Evolutionary conservation across 225 moss, liverwort and hornwort genomes (phyloP).

Genomic region (Pseudisothecium myosuroides): DNA sequence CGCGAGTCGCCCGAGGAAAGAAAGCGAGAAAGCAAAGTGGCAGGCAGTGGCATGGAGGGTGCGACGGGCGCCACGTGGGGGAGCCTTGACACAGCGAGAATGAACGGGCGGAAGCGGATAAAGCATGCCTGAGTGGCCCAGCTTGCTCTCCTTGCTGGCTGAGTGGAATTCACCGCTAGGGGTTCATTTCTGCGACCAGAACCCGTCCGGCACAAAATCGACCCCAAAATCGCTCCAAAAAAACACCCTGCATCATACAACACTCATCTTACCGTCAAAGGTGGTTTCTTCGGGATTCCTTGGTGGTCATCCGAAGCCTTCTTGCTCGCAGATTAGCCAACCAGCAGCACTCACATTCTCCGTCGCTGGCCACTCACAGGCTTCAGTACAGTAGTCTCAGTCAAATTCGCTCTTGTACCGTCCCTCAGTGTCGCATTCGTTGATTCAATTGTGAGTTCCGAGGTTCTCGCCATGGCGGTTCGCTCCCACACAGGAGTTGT

Average conservation of each 20-base stretch:
- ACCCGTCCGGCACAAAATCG: not conserved
- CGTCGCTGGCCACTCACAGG: not conserved
- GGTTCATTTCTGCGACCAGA: not conserved
- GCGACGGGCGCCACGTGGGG: not conserved
- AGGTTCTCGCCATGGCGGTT: not conserved
- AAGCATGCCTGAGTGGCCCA: conserved; percentile 12
- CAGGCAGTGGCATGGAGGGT: not conserved
- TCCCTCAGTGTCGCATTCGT: not conserved
- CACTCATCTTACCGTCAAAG: not conserved
- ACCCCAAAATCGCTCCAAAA: too few species aligned
- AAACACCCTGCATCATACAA: too few species aligned
- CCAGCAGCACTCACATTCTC: not conserved
- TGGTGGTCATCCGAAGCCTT: not conserved
- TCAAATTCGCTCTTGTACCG: not conserved
- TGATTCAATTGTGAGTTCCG: not conserved
- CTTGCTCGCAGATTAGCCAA: not conserved
- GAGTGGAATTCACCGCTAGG: not conserved
- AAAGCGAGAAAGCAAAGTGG: not conserved
- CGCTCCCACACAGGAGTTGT: not conserved
- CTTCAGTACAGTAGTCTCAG: not conserved
- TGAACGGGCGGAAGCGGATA: not conserved
- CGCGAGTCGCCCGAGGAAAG: not conserved
- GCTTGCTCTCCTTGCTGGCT: not conserved
- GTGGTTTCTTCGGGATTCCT: not conserved
- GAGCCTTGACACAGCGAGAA: not conserved